Evolutionary conservation across 2,329 filamentous ascomycete species (phyloP), one percentile per base, ranked within the genome.

Genomic region (Geosmithia flava): DNA sequence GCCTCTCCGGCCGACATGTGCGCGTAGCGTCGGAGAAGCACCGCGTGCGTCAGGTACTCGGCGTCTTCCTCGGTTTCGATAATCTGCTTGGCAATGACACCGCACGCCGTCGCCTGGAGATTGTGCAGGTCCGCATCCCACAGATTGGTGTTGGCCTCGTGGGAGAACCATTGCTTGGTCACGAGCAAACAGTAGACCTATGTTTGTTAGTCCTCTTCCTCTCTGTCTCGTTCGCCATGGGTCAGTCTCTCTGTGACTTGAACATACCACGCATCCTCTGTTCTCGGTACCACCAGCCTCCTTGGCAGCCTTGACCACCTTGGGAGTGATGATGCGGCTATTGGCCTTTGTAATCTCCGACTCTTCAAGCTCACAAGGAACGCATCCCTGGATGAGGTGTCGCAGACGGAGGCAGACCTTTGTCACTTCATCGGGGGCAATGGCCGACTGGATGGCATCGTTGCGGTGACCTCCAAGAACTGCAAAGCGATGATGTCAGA

Each of bases 71-170:
- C 91, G 2, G 65, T 67, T 65, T 98, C 93, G 59, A 98, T 97
- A 16, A 42, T 11, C 59, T 77, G 72, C 70, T 97, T 98, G 19
- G 93, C 90, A 58, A 98, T 84, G 45, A 96, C 82, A 63, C 96
- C 89, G 60, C 89, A 95, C 15, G 93, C 90, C 2, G 77, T 71
- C 2, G 88, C 87, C 29, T 91, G 80, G 39, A 93, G 70, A 42
- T 82, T 68, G 62, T 95, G 87, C 40, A 97, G 72, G 51, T 88
- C 84, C 7, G 90, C 82, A 64, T 98, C 91, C 88, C 91, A 98
- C 2, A 97, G 78, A 71, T 98, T 93, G 7, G 82, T 64, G 27
- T 74, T 53, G 2, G 88, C 81, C 67, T 97, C 90, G 52, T 79
- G 80, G 60, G 79, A 82, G 66, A 96, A 97, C 80, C 80, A 84